Percentiles rank a stretch among this genome's conserved stretches.
phyloP scores from a whole-genome alignment of 78 protist species.

The Carpediemonas membranifera region DNA sequence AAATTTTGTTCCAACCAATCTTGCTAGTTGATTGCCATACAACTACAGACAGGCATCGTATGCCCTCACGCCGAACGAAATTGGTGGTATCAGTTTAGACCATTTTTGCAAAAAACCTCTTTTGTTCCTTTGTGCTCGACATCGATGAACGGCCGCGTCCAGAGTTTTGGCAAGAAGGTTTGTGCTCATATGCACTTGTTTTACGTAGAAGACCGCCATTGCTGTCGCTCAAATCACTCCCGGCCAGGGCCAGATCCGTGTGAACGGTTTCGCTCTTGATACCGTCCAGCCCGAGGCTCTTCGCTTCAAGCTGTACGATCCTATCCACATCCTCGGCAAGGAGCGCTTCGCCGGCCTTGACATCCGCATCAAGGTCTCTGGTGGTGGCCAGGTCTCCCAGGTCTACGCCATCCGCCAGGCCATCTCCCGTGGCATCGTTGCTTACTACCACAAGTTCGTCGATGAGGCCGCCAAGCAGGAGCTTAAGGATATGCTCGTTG shows the following conservation, averaged over 20 bases:
- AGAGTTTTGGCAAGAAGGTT: constrained; percentile 24
- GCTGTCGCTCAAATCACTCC: constrained; percentile 88
- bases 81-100: too few species aligned
- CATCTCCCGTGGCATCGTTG: constrained; percentile 85
- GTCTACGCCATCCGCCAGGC: constrained; percentile 96
- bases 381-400: constrained; percentile 93
- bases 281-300: constrained; percentile 79
- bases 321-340: constrained; percentile 81
- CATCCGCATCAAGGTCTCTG: constrained; percentile 90
- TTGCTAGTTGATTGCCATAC: too few species aligned
- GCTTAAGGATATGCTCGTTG: constrained; percentile 72
- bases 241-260: constrained; percentile 84
- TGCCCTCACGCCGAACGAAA: too few species aligned
- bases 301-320: constrained; percentile 89
- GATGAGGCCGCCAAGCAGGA: constrained; percentile 86
- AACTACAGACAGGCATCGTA: too few species aligned
- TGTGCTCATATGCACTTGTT: not conserved
- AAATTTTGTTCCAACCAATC: too few species aligned
- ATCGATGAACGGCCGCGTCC: too few species aligned
- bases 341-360: constrained; percentile 74
- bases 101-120: too few species aligned
- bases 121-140: too few species aligned
- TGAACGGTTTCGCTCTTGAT: constrained; percentile 91
- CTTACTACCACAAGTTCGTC: constrained; percentile 95
- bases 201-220: constrained; percentile 81